phyloP scores from a whole-genome alignment of 2,329 filamentous ascomycete species.

The Orbilia quercus region DNA sequence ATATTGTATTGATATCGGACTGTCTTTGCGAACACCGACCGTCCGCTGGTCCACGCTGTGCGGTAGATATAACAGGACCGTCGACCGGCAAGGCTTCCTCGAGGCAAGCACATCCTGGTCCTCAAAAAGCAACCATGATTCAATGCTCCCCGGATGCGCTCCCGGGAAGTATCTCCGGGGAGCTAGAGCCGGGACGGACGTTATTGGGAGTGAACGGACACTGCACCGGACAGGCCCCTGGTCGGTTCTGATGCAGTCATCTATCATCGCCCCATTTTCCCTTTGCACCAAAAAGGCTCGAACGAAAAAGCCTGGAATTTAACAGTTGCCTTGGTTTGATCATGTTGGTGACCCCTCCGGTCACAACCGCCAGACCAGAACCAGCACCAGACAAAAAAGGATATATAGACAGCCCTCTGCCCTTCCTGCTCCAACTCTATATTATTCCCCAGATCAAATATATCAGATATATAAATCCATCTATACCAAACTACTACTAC shows the following conservation, averaged over 20 bases:
- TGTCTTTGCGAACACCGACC: slow-evolving; percentile 30
- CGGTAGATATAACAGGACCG: slow-evolving; percentile 40
- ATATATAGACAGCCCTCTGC: slow-evolving; percentile 54
- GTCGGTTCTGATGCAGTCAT: slow-evolving; percentile 55
- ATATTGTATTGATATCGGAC: slow-evolving; percentile 20
- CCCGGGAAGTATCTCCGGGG: background rate
- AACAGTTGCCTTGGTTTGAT: slow-evolving; percentile 55
- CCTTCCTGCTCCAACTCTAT: slow-evolving; percentile 42
- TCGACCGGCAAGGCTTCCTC: slow-evolving; percentile 38
- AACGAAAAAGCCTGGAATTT: slow-evolving; percentile 55
- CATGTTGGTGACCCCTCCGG: slow-evolving; percentile 45
- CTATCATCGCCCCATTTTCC: slow-evolving; percentile 54
- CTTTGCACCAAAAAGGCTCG: slow-evolving; percentile 36
- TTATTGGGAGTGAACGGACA: slow-evolving; percentile 41
- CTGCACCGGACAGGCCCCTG: slow-evolving; percentile 28
- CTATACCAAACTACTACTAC: background rate
- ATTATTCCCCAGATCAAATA: slow-evolving; percentile 21
- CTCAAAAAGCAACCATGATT: background rate
- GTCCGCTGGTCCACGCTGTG: slow-evolving; percentile 48
- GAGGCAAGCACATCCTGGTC: slow-evolving; percentile 4
- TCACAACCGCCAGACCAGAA: slow-evolving; percentile 47
- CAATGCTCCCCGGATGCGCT: too few species aligned
- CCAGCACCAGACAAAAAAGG: slow-evolving; percentile 42
- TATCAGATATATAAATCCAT: slow-evolving; percentile 16
- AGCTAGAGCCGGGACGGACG: slow-evolving; percentile 33